phyloP scores from a whole-genome alignment of 495 filamentous ascomycete genomes.

The Xylaria curta region DNA sequence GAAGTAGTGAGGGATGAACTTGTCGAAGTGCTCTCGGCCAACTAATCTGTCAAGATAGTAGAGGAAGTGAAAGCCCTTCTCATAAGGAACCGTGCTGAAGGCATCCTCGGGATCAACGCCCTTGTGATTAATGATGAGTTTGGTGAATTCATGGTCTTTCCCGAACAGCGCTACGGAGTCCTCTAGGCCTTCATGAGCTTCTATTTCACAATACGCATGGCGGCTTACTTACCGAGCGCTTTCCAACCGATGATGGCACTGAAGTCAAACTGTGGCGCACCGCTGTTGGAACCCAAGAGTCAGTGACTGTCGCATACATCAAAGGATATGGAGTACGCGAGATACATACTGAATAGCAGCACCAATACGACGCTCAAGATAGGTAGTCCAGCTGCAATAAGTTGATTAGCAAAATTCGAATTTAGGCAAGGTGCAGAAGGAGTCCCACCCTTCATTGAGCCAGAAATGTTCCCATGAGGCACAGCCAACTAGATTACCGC shows the following conservation, averaged over 20 bases:
- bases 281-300: slow-evolving; percentile 35
- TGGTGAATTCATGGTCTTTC: slow-evolving; percentile 87
- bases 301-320: background rate
- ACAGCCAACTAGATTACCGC: slow-evolving; percentile 89
- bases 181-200: slow-evolving; percentile 44
- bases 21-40: slow-evolving; percentile 85
- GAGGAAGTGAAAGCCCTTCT: slow-evolving; percentile 67
- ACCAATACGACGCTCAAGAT: slow-evolving; percentile 82
- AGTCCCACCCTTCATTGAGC: slow-evolving; percentile 30
- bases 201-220: slow-evolving; percentile 40
- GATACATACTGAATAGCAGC: slow-evolving; percentile 61
- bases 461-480: slow-evolving; percentile 93
- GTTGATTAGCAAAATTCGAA: background rate
- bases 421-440: background rate
- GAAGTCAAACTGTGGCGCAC: slow-evolving; percentile 86
- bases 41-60: slow-evolving; percentile 85
- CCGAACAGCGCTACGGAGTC: slow-evolving; percentile 81
- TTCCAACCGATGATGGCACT: slow-evolving; percentile 89
- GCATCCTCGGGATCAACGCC: slow-evolving; percentile 95
- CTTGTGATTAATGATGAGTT: slow-evolving; percentile 82
- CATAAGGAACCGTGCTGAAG: slow-evolving; percentile 85
- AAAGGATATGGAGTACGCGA: background rate
- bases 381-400: slow-evolving; percentile 84
- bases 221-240: slow-evolving; percentile 52
- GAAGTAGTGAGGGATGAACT: slow-evolving; percentile 95